Evolutionary conservation across 116 monocot genomes (phyloP), one percentile per base, ranked within the genome.

Genomic region (Dioscorea cayenensis): DNA sequence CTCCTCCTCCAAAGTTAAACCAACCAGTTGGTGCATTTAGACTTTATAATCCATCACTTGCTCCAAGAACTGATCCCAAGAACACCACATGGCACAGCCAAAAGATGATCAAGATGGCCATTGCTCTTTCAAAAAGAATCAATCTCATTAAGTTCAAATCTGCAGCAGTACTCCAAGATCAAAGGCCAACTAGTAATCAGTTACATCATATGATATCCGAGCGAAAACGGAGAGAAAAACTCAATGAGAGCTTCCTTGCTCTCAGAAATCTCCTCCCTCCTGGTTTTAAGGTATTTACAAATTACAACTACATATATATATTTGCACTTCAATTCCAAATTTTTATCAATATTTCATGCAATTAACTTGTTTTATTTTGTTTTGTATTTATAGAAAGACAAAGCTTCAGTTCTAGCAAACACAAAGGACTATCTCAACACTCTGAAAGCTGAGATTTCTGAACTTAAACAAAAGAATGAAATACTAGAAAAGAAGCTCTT

Each of bases 151-250:
- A 55, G 11, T 8, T 9, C 2, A 68, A 49, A 50, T 36, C 49
- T 0, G 32, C 4, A 25, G 12, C 9, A 32, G 0, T 32, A 32
- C 32, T 32, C 14, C 48, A 64, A 28, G 51, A 49, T 6, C 6
- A 58, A 6, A 65, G 64, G 2, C 69, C 72, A 21, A 74, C 69
- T 1, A 71, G 64, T 32, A 87, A 74, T 61, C 92, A 96, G 79
- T 48, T 90, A 79, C 90, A 90, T 18, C 95, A 92, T 73, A 76
- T 90, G 79, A 90, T 97, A 70, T 86, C 94, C 14, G 94, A 94
- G 76, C 84, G 88, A 18, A 88, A 74, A 51, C 75, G 94, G 6
- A 72, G 94, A 2, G 84, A 90, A 81, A 86, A 83, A 71, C 73
- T 90, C 51, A 90, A 84, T 35, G 84, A 81, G 65, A 90, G 84